Percentiles rank a stretch among this genome's conserved stretches.
Evolutionary conservation across 1,139 yeast species (phyloP).

Genomic region (Blastobotrys capitulatus): DNA sequence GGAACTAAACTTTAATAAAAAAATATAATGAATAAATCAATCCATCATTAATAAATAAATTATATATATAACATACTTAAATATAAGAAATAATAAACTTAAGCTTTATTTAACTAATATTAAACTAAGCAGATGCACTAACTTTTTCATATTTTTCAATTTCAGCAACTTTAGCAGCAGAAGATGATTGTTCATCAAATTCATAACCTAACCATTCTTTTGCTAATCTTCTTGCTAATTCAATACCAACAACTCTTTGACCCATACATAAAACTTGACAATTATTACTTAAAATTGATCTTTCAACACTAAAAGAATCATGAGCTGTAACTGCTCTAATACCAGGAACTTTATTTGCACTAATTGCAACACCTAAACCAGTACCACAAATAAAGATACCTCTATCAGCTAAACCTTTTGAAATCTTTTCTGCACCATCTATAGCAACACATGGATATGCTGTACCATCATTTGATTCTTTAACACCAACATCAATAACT

Average conservation of each 20-base stretch:
- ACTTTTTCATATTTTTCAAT: constrained; percentile 30
- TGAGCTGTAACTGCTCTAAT: constrained; percentile 48
- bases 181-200: constrained; percentile 38
- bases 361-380: constrained; percentile 44
- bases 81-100: too few relatives aligned
- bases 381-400: constrained; percentile 45
- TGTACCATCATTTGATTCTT: constrained; percentile 25
- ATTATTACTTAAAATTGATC: constrained; percentile 41
- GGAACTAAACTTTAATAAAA: too few relatives aligned
- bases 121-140: not conserved
- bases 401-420: constrained; percentile 39
- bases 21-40: too few relatives aligned
- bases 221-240: constrained; percentile 41
- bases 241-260: constrained; percentile 43
- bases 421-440: constrained; percentile 39
- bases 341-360: constrained; percentile 44
- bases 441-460: constrained; percentile 44
- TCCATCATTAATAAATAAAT: too few relatives aligned
- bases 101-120: too few relatives aligned
- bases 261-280: constrained; percentile 47
- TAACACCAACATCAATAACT: constrained; percentile 41
- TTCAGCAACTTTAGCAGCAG: constrained; percentile 41
- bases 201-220: constrained; percentile 42
- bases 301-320: constrained; percentile 43
- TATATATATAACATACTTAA: too few relatives aligned